These are phyloP conservation scores for Tricholoma terreum DNA, from an alignment of 768 basidiomycete genomes.

Conservation along the genomic window DNA sequence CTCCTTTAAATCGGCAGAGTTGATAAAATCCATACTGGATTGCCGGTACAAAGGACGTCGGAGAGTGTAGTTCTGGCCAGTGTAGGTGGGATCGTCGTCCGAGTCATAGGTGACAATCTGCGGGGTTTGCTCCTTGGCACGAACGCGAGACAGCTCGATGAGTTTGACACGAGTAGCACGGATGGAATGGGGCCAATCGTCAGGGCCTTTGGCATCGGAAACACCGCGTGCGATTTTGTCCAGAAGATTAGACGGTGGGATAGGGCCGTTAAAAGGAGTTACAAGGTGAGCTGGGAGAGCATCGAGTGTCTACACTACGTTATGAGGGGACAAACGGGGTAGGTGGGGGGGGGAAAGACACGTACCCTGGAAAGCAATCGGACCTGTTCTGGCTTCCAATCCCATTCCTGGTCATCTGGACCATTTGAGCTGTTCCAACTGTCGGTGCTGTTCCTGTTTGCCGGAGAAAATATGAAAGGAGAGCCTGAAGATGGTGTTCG, in stretches of 20 bases:
- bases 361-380: constrained; percentile 61
- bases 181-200: constrained; percentile 80
- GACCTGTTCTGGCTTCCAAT: constrained; percentile 75
- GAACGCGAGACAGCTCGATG: constrained; percentile 69
- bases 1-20: constrained; percentile 45
- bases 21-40: constrained; percentile 87
- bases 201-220: constrained; percentile 66
- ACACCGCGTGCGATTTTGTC: constrained; percentile 85
- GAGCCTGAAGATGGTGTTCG: constrained; percentile 51
- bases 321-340: constrained; percentile 13
- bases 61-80: constrained; percentile 24
- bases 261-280: constrained; percentile 81
- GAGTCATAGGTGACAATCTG: constrained; percentile 42
- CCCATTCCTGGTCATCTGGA: constrained; percentile 61
- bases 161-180: constrained; percentile 82
- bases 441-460: constrained; percentile 71
- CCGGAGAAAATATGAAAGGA: constrained; percentile 47
- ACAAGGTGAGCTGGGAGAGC: constrained; percentile 80
- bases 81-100: constrained; percentile 25
- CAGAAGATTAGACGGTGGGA: constrained; percentile 82
- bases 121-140: constrained; percentile 50
- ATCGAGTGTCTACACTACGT: constrained; percentile 64
- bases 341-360: constrained; percentile 21
- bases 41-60: constrained; percentile 70
- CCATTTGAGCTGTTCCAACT: constrained; percentile 83